Evolutionary conservation across 495 filamentous ascomycete genomes (phyloP), one percentile per base, ranked within the genome.

Genomic region (Pseudevernia furfuracea): DNA sequence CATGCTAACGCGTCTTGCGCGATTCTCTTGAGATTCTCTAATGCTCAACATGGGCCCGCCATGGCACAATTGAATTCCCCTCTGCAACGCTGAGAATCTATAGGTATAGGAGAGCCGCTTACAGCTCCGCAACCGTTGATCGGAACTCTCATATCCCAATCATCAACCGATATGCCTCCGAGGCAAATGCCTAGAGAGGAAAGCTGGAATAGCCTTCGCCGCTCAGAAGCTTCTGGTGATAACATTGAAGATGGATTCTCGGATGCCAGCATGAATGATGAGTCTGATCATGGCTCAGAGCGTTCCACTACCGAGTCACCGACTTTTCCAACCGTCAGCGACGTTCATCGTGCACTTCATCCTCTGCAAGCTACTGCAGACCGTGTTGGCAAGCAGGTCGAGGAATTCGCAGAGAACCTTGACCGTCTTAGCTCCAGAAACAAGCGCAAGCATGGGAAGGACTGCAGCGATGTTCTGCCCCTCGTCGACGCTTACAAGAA

Each of bases 351-450:
- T 74, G 79, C 76, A 23, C 71, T 86, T 41, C 79, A 81, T 55
- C 82, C 83, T 56, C 77, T 86, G 65, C 81, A 79, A 67, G 75
- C 75, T n/a, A 80, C 82, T 25, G 83, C 82, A 59, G 83, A 85
- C 64, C 80, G 83, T 9, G 81, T 86, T 46, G 83, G 82, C 59
- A 80, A 79, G 60, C 85, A 89, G 69, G 82, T 87, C 58, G 82
- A 88, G 68, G 78, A 77, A 28, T 89, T 88, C 66, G 86, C 86
- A n/a, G 79, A 85, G 64, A 78, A 78, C 66, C 74, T 89, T n/a
- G 85, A 87, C 69, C 77, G 78, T 49, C 84, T 86, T 49, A 81
- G 63, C 23, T 61, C 28, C 2, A 53, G 55, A 30, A 63, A 55
- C 8, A 60, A 60, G 41, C 39, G 32, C 32, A 64, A 49, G 30